phyloP scores from a whole-genome alignment of 768 basidiomycete species.

The Rhizopogon vesiculosus region DNA sequence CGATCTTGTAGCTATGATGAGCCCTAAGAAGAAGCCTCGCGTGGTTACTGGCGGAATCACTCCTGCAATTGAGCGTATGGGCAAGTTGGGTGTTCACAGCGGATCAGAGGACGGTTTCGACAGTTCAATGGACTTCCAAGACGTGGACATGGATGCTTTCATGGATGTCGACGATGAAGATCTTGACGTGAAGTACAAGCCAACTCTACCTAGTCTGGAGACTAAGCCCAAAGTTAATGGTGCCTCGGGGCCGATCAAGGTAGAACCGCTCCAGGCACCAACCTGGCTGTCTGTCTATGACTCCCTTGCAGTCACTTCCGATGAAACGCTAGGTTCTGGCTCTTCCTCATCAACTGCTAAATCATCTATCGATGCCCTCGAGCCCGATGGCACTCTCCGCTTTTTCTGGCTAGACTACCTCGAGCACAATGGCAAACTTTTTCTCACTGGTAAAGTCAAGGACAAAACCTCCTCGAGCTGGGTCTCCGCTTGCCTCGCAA shows the following conservation, averaged over 20 bases:
- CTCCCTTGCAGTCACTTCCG: constrained; percentile 54
- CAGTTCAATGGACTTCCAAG: constrained; percentile 33
- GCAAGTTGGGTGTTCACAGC: constrained; percentile 54
- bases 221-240: constrained; percentile 9
- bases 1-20: constrained; percentile 36
- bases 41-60: constrained; percentile 40
- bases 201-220: neutral
- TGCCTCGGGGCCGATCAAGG: constrained; percentile 26
- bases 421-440: constrained; percentile 78
- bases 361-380: constrained; percentile 55
- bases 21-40: constrained; percentile 65
- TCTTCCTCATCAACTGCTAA: constrained; percentile 31
- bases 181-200: constrained; percentile 31
- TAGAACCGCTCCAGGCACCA: constrained; percentile 44
- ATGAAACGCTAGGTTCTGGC: constrained; percentile 52
- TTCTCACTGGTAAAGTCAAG: constrained; percentile 88
- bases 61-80: constrained; percentile 56
- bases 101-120: constrained; percentile 42
- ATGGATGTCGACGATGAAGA: constrained; percentile 59
- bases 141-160: constrained; percentile 53
- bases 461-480: constrained; percentile 64
- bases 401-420: constrained; percentile 98
- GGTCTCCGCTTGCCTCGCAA: constrained; percentile 83
- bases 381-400: constrained; percentile 77
- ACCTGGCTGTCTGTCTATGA: constrained; percentile 77